phyloP scores from a whole-genome alignment of 331 rosid species.

The Quercus tomentella region DNA sequence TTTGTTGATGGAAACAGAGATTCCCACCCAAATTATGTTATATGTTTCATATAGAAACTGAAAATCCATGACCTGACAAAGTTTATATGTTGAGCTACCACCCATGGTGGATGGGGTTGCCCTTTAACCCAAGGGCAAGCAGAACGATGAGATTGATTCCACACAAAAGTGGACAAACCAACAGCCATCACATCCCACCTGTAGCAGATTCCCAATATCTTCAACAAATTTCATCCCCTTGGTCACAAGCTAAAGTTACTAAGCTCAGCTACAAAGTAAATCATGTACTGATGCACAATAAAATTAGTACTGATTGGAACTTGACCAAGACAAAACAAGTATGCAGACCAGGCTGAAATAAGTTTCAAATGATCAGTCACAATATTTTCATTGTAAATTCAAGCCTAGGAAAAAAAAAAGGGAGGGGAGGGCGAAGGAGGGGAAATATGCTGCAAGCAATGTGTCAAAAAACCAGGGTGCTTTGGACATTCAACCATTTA shows the following conservation, averaged over 20 bases:
- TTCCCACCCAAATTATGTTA: background rate
- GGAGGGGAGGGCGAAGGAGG: background rate
- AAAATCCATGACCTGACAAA: background rate
- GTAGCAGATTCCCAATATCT: too few relatives aligned
- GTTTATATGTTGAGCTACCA: too few relatives aligned
- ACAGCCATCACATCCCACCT: too few relatives aligned
- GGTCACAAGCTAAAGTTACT: too few relatives aligned
- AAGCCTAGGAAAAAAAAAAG: background rate
- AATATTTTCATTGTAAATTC: background rate
- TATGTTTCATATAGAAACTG: background rate
- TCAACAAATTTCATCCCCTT: too few relatives aligned
- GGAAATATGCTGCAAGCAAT: slow-evolving; percentile 3
- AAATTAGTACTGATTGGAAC: background rate
- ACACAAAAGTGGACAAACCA: too few relatives aligned
- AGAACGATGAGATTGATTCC: too few relatives aligned
- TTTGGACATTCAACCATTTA: slow-evolving; percentile 17
- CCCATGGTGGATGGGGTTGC: too few relatives aligned
- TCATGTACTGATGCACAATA: background rate
- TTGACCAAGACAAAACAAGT: background rate
- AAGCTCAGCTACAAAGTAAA: background rate
- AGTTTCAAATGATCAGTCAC: background rate
- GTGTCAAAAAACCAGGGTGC: slow-evolving; percentile 17
- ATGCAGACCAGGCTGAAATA: background rate
- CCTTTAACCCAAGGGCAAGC: too few relatives aligned
- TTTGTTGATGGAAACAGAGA: background rate